Base-by-base conservation (phyloP, 257 asterid species). In the Cordia subcordata region DNA sequence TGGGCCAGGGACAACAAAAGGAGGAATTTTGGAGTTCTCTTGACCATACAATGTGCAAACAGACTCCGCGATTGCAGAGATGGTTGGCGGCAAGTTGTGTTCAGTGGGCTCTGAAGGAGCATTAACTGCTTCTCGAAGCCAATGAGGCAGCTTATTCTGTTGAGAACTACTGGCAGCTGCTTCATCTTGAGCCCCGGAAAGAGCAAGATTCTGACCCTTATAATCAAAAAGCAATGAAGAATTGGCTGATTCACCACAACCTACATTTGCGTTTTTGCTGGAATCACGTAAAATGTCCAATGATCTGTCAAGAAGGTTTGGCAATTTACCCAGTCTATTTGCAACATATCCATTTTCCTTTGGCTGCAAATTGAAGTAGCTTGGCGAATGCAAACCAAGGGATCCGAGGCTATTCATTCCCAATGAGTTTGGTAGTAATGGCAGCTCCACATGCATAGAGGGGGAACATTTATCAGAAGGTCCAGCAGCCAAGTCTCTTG, bases 51-150 rank as follows among this genome's bases (percentile, higher is more conserved):
- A 68, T 49, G 84, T 75, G 51, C 97, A 89, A 40, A 89, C 95
- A 9, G 99, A 92, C 35, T 83, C 84, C 16, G 95, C 90, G 51
- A 92, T 60, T 55, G 97, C 95, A 58, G 96, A 81, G 55, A 92
- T 74, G 55, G 89, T 56, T 8, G 93, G 94, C 8, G 92, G 94
- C 44, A 91, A 71, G 49, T 76, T 73, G 18, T 72, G 78, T 58
- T 77, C 79, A 44, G 76, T 71, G 14, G 66, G 32, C 59, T 73
- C 81, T 21, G 75, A 76, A 27, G 87, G 90, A 70, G 78, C 60
- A 50, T 72, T 83, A 57, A 92, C 99, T 23, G 87, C 97, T 80
- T 78, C 95, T 65, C 91, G 83, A 64, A 92, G 99, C 99, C 99
- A 92, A 65, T 92, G 97, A 21, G 99, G 99, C 44, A 92, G 83